These are phyloP conservation scores for Phytophthora palmivora DNA, from an alignment of 352 stramenopile genomes.

Conservation along the genomic window DNA sequence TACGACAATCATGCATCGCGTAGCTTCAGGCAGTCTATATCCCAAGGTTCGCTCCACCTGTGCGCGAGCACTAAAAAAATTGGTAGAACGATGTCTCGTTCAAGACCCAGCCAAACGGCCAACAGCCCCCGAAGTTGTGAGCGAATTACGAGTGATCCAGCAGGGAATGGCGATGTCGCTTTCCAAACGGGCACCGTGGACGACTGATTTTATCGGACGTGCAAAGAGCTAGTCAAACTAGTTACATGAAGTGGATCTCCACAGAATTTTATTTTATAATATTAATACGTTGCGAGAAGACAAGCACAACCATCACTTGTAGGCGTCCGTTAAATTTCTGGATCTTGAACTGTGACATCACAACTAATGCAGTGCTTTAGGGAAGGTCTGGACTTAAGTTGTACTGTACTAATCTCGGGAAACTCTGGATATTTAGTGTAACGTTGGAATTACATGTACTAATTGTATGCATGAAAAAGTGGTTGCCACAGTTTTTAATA, in stretches of 20 bases:
- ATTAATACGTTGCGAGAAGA: no score
- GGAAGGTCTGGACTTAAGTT: no score
- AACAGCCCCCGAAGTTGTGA: conserved; percentile 11
- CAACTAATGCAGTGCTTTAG: no score
- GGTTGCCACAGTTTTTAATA: no score
- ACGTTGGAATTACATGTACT: no score
- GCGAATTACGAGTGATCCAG: conserved; percentile 22
- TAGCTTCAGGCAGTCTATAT: conserved; percentile 40
- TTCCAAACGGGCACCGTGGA: conserved; percentile 2
- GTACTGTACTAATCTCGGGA: no score
- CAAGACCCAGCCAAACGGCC: conserved; percentile 8
- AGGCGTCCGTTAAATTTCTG: no score
- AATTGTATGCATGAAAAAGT: no score
- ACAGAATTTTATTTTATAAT: not conserved
- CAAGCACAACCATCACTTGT: no score
- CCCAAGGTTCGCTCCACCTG: conserved; percentile 13
- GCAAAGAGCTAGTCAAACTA: not conserved
- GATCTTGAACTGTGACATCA: no score
- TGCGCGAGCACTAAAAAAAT: conserved; percentile 4
- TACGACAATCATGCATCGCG: conserved; percentile 52
- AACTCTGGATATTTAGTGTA: no score
- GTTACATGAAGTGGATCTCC: not conserved
- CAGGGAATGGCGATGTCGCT: conserved; percentile 13
- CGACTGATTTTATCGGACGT: conserved; percentile 10
- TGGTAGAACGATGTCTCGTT: conserved; percentile 18